Percentiles rank a stretch among this genome's conserved stretches.
Evolutionary conservation across 371 early-diverging fungal species (phyloP).

Genomic region (Apophysomyces trapeziformis): DNA sequence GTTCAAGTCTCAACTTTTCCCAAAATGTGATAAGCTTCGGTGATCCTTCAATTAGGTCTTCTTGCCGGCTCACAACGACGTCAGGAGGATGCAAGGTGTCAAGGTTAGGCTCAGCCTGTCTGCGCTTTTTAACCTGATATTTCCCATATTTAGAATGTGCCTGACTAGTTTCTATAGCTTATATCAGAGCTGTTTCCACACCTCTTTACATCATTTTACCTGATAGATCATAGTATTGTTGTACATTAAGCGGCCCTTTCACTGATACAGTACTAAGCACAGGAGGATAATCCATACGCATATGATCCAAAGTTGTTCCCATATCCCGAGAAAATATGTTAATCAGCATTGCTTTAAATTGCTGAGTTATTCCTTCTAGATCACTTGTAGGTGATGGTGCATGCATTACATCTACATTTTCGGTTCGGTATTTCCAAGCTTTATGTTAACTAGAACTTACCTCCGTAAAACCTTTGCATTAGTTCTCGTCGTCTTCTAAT

Average conservation of each 20-base stretch:
- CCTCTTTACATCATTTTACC: constrained; percentile 22
- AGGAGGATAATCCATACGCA: constrained; percentile 31
- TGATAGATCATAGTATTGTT: constrained; percentile 53
- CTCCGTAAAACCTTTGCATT: constrained; percentile 49
- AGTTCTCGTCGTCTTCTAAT: constrained; percentile 53
- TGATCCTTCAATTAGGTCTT: constrained; percentile 62
- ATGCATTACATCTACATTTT: constrained; percentile 9
- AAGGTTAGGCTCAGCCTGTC: constrained; percentile 60
- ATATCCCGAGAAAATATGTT: constrained; percentile 47
- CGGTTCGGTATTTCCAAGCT: not conserved
- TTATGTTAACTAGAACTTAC: constrained; percentile 22
- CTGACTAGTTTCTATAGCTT: constrained; percentile 52
- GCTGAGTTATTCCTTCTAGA: constrained; percentile 32
- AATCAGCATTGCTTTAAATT: constrained; percentile 48
- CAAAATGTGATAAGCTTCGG: constrained; percentile 61
- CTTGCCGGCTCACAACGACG: constrained; percentile 60
- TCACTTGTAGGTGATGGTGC: constrained; percentile 20
- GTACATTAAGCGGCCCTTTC: constrained; percentile 51
- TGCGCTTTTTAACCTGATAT: constrained; percentile 64
- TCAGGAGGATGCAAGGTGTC: constrained; percentile 55
- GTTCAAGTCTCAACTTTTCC: constrained; percentile 67
- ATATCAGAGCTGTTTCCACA: not conserved
- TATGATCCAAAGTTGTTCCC: constrained; percentile 12
- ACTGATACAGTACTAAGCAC: constrained; percentile 43
- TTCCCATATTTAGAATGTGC: constrained; percentile 69